Percentiles rank a stretch among this genome's conserved stretches.
Conservation (phyloP, 768 basidiomycete genomes). For the Rhizopogon vulgaris region DNA sequence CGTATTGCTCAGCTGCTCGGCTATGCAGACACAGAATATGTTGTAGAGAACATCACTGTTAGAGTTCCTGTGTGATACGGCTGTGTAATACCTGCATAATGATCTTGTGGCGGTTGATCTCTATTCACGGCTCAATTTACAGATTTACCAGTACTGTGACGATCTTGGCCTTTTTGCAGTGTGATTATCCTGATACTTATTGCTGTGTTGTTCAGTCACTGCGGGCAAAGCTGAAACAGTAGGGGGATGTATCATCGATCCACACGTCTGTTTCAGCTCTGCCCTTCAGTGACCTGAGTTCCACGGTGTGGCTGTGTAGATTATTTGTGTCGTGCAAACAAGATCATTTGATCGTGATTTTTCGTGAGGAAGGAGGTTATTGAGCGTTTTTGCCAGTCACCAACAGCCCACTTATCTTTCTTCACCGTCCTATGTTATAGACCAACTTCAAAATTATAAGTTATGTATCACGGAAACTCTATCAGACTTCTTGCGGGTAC, state of each 20-base stretch:
- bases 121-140: neutral
- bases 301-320: neutral
- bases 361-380: constrained; percentile 1
- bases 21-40: constrained; percentile 95
- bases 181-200: neutral
- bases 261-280: no score
- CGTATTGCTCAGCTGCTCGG: constrained; percentile 76
- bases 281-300: no score
- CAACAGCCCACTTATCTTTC: neutral
- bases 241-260: no score
- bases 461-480: constrained; percentile 80
- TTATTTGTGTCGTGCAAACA: constrained; percentile 11
- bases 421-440: constrained; percentile 5
- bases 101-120: constrained; percentile 1
- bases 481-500: constrained; percentile 70
- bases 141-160: no score
- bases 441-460: constrained; percentile 23
- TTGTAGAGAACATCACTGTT: constrained; percentile 92
- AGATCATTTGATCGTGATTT: constrained; percentile 1
- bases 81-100: constrained; percentile 36
- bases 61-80: constrained; percentile 45
- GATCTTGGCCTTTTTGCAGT: no score
- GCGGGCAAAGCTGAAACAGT: no score
- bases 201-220: neutral
- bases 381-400: neutral